Evolutionary conservation across 371 early-diverging fungal genomes (phyloP).

Genomic region (Zychaea mexicana): DNA sequence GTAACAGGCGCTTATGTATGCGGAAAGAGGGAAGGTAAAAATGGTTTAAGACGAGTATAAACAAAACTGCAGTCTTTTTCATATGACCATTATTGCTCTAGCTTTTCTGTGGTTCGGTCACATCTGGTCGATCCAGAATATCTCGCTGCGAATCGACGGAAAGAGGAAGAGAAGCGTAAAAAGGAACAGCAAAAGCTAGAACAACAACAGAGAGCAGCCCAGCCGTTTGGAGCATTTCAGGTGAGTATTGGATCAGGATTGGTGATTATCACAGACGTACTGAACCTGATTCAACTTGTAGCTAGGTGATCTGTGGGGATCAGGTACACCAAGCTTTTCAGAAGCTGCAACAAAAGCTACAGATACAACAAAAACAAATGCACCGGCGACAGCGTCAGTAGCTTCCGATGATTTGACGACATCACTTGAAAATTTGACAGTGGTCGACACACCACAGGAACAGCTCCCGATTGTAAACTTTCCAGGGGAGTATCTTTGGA

Average conservation of each 20-base stretch:
- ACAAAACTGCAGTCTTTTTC: neutral
- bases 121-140: conserved; percentile 70
- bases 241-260: conserved; percentile 12
- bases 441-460: neutral
- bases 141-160: conserved; percentile 52
- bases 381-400: conserved; percentile 1
- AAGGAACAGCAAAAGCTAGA: conserved; percentile 30
- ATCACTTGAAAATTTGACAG: conserved; percentile 8
- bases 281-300: too few relatives aligned
- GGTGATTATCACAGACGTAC: too few relatives aligned
- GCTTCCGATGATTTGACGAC: conserved; percentile 15
- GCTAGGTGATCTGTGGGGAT: conserved; percentile 52
- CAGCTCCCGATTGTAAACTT: conserved; percentile 31
- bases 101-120: conserved; percentile 66
- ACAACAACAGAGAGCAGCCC: conserved; percentile 24
- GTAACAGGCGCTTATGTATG: conserved; percentile 73
- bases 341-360: neutral
- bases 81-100: conserved; percentile 12
- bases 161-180: conserved; percentile 42
- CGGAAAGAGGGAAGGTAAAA: conserved; percentile 66
- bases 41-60: neutral
- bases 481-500: conserved; percentile 68
- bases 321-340: conserved; percentile 15
- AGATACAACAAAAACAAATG: conserved; percentile 8
- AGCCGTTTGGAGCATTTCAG: conserved; percentile 34